Conservation (phyloP, 768 basidiomycete species). For the Neoboletus brunneissimus region DNA sequence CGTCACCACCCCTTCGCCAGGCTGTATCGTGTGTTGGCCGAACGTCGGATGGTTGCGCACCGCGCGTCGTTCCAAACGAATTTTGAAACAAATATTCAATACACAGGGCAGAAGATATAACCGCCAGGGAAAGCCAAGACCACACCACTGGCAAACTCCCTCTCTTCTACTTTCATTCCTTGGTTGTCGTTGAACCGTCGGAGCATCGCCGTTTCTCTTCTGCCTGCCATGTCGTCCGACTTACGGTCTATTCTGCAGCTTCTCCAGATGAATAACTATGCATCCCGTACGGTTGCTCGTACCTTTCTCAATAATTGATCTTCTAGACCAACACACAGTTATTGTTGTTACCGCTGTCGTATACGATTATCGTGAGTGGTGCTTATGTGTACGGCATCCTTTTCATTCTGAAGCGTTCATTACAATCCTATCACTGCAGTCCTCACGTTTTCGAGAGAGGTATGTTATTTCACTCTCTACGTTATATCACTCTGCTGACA, state of each 20-base stretch:
- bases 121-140: neutral
- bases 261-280: neutral
- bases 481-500: neutral
- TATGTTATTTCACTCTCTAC: neutral
- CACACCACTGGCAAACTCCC: neutral
- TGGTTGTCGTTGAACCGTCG: neutral
- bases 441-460: conserved; percentile 3
- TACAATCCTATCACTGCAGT: neutral
- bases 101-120: neutral
- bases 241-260: neutral
- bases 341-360: no score
- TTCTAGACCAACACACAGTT: no score
- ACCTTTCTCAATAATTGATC: no score
- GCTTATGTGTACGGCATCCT: no score
- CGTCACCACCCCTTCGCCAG: no score
- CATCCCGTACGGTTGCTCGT: no score
- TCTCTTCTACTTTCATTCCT: no score
- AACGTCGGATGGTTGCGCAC: no score
- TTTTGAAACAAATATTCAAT: neutral
- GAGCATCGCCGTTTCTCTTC: neutral
- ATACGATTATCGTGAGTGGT: no score
- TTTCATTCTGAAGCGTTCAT: neutral
- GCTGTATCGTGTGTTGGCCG: no score
- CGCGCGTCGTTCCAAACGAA: neutral
- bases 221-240: no score